Evolutionary conservation across 1,284 basidiomycete species (phyloP), one percentile per base, ranked within the genome.

Genomic region (Naganishia sp.): DNA sequence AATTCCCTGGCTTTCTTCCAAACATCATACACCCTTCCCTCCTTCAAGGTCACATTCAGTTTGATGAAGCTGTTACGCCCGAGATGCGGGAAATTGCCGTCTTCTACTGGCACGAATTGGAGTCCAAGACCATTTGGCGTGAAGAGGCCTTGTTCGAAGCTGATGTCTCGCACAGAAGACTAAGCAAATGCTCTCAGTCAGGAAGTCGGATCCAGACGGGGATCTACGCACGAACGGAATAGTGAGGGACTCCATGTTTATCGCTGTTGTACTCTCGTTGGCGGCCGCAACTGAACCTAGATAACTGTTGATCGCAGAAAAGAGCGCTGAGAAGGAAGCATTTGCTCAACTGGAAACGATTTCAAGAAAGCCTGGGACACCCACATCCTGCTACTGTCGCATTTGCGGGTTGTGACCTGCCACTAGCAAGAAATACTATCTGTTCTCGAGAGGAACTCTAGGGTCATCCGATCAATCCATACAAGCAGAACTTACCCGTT

Each of bases 1-100:
- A 61, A 50, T 35, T 61, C 57, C 23, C 57, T 61, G 35, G 57
- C 47, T 5, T 32, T 31, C 50, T 61, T 61, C 57, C 57, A 61
- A 3, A 61, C 35, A 18, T 61, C 57, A 41, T 61, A 61, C 2
- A 61, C 57, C 15, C 47, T 32, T 18, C 57, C 57, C 32, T 61
- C 45, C 47, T 50, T 50, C 35, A 61, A 50, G 18, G 57, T 35
- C 32, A 61, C 46, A 31, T 61, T n/a, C 46, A 61, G 47, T 11
- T 49, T 50, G 46, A 61, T 61, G 39, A 61, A 49, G 57, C 57
- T 61, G 17, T 49, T 49, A 5, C 57, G 31, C 2, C 57, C 57
- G 3, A 50, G 21, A 9, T 35, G 46, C 11, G 57, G 57, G 10
- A 61, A 51, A 42, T 61, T 61, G 21, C 57, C 57, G 32, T 61